phyloP scores from a whole-genome alignment of 768 basidiomycete genomes.

The Lactarius quietus region DNA sequence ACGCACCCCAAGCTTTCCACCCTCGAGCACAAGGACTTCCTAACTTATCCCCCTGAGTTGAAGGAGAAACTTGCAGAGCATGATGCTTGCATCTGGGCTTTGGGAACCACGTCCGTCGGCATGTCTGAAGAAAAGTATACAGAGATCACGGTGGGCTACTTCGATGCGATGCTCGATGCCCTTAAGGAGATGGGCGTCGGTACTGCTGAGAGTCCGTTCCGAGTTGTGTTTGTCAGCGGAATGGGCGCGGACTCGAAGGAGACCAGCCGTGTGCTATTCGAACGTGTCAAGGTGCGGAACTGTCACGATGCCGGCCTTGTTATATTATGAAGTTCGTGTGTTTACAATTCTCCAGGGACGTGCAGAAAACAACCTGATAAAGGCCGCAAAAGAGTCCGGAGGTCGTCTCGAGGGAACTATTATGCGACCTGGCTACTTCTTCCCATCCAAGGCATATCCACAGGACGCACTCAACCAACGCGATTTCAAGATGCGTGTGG shows the following conservation, averaged over 20 bases:
- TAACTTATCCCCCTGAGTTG: constrained; percentile 23
- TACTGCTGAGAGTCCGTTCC: constrained; percentile 26
- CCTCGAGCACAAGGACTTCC: constrained; percentile 27
- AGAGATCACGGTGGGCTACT: constrained; percentile 31
- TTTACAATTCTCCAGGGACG: constrained; percentile 10
- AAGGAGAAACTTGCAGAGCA: constrained; percentile 25
- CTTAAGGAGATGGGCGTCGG: constrained; percentile 23
- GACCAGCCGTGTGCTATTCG: constrained; percentile 27
- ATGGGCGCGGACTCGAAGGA: constrained; percentile 31
- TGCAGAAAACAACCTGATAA: constrained; percentile 24
- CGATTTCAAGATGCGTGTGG: not conserved
- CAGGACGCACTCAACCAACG: constrained; percentile 21
- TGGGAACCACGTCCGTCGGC: constrained; percentile 23
- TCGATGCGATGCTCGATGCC: constrained; percentile 18
- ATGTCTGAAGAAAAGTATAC: constrained; percentile 24
- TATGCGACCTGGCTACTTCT: constrained; percentile 26
- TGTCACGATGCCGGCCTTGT: not conserved
- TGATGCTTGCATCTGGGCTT: constrained; percentile 32
- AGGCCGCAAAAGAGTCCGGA: constrained; percentile 3
- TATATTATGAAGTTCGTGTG: not conserved
- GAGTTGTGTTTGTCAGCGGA: constrained; percentile 32
- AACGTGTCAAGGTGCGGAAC: constrained; percentile 29
- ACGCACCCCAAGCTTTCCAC: constrained; percentile 27
- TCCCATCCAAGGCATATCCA: constrained; percentile 21
- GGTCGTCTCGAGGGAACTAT: constrained; percentile 15